These are phyloP conservation scores for Tetrapisispora nanseiensis DNA, from an alignment of 805 yeast species.

Conservation along the genomic window DNA sequence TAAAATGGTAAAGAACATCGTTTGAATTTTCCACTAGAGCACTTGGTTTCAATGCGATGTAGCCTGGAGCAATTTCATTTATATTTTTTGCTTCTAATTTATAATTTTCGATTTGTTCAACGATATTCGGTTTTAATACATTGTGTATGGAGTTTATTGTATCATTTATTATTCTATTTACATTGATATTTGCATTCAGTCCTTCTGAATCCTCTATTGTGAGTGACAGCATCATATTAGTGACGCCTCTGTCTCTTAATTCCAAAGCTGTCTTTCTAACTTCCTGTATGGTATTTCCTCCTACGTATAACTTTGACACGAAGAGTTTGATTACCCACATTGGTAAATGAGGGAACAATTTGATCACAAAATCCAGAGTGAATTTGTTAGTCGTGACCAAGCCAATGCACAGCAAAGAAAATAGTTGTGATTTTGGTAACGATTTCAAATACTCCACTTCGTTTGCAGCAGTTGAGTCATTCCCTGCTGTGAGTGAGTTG, in stretches of 20 bases:
- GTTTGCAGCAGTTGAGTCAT: slow-evolving; percentile 8
- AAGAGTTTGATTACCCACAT: slow-evolving; percentile 55
- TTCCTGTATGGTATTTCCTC: slow-evolving; percentile 70
- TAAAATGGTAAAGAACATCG: slow-evolving; percentile 53
- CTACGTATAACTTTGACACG: slow-evolving; percentile 79
- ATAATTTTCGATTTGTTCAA: slow-evolving; percentile 37
- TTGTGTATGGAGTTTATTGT: slow-evolving; percentile 58
- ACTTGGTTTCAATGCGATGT: slow-evolving; percentile 88
- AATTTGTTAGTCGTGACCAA: slow-evolving; percentile 56
- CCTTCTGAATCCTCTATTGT: slow-evolving; percentile 93
- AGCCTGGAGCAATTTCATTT: slow-evolving; percentile 78
- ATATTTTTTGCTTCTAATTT: slow-evolving; percentile 30
- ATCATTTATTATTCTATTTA: slow-evolving; percentile 48
- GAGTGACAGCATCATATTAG: slow-evolving; percentile 90
- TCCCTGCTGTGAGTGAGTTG: too few relatives aligned
- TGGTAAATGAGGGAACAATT: slow-evolving; percentile 67
- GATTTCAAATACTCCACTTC: slow-evolving; percentile 39
- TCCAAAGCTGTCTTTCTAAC: slow-evolving; percentile 62
- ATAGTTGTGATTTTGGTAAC: slow-evolving; percentile 43
- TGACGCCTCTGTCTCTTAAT: slow-evolving; percentile 63
- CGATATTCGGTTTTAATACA: slow-evolving; percentile 64
- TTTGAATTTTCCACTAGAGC: slow-evolving; percentile 77
- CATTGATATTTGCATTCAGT: slow-evolving; percentile 42
- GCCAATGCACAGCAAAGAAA: slow-evolving; percentile 62
- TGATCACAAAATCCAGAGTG: slow-evolving; percentile 50